Percentiles rank a stretch among this genome's conserved stretches.
Evolutionary conservation across 371 early-diverging fungal species (phyloP).

Genomic region (Apophysomyces trapeziformis): DNA sequence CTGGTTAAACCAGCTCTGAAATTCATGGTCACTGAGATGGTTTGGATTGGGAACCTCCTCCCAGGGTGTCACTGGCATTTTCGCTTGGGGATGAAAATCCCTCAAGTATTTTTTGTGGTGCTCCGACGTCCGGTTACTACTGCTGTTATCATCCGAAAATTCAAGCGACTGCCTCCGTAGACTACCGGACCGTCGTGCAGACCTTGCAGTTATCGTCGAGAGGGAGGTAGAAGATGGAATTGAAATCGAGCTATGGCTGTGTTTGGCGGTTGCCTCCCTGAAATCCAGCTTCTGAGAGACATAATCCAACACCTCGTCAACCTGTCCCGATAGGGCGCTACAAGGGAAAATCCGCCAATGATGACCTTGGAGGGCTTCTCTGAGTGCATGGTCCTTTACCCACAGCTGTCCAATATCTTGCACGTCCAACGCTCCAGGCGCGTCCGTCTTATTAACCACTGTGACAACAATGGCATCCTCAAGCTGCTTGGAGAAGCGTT

Average conservation of each 20-base stretch:
- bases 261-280: conserved; percentile 11
- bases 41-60: conserved; percentile 36
- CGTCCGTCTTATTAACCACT: conserved; percentile 35
- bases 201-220: conserved; percentile 6
- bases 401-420: conserved; percentile 41
- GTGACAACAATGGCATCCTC: conserved; percentile 36
- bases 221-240: background rate
- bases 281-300: conserved; percentile 15
- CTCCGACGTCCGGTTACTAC: background rate
- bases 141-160: conserved; percentile 5
- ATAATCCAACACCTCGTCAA: conserved; percentile 25
- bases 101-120: background rate
- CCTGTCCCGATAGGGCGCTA: conserved; percentile 28
- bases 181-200: conserved; percentile 6
- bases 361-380: conserved; percentile 29
- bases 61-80: conserved; percentile 38
- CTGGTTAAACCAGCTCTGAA: conserved; percentile 26
- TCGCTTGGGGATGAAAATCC: conserved; percentile 17
- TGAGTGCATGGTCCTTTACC: conserved; percentile 27
- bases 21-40: conserved; percentile 34
- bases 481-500: conserved; percentile 20
- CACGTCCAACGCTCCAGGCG: conserved; percentile 25
- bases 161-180: background rate
- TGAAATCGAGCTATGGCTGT: background rate
- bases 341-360: conserved; percentile 45